Conservation (phyloP, 176 grass and related monocot genomes). For the Hordeum marinum region DNA sequence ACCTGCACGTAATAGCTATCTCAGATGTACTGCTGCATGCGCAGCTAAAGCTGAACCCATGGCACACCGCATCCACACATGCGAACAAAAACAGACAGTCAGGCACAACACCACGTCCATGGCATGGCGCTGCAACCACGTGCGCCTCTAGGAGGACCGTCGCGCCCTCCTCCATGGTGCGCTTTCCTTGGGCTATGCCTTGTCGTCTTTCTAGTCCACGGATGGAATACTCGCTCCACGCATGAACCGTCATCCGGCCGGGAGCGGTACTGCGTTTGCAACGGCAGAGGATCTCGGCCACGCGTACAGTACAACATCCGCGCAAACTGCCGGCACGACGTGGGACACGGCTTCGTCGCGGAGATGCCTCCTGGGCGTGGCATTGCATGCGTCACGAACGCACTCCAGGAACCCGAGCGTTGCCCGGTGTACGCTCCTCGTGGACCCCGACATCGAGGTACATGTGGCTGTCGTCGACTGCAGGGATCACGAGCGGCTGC, state of each 20-base stretch:
- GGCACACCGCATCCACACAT: too few relatives aligned
- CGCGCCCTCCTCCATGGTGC: too few relatives aligned
- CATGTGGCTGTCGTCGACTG: slow-evolving; percentile 43
- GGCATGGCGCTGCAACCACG: too few relatives aligned
- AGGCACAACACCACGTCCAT: too few relatives aligned
- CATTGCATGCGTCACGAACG: slow-evolving; percentile 31
- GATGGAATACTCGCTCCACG: neutral
- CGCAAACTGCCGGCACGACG: slow-evolving; percentile 37
- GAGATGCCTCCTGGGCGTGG: slow-evolving; percentile 26
- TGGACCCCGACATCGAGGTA: slow-evolving; percentile 47
- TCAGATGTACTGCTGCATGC: too few relatives aligned
- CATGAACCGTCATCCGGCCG: neutral
- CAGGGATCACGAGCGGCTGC: slow-evolving; percentile 48
- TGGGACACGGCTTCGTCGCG: slow-evolving; percentile 28
- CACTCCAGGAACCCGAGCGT: slow-evolving; percentile 46
- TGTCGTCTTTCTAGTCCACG: neutral
- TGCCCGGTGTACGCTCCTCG: slow-evolving; percentile 43
- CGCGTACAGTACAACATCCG: neutral
- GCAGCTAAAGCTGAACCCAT: too few relatives aligned
- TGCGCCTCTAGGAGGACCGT: too few relatives aligned
- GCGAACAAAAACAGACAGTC: too few relatives aligned
- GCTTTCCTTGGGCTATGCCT: neutral
- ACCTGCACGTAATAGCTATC: too few relatives aligned
- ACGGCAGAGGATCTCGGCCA: neutral
- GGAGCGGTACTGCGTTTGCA: neutral